Evolutionary conservation across 805 yeast species (phyloP).

Genomic region (Candida piceae): DNA sequence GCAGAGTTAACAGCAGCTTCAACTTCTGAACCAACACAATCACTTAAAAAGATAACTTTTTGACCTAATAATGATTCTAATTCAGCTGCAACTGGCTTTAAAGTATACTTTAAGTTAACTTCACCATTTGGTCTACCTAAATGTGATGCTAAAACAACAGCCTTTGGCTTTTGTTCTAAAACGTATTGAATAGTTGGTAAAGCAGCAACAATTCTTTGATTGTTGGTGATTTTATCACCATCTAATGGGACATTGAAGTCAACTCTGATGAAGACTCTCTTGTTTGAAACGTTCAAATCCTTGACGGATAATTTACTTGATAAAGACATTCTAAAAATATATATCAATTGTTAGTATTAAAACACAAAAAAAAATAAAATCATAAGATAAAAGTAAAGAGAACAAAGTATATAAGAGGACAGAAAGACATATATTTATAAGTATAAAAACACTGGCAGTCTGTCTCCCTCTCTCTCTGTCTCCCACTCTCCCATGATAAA

Average conservation of each 20-base stretch:
- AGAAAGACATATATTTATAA: neutral
- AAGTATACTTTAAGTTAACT: constrained; percentile 75
- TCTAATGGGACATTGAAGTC: constrained; percentile 95
- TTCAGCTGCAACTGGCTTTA: constrained; percentile 91
- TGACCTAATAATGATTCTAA: constrained; percentile 70
- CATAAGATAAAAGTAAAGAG: too few species aligned
- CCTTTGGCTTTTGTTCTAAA: constrained; percentile 85
- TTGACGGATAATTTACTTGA: constrained; percentile 89
- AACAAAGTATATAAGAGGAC: too few species aligned
- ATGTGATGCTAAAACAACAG: constrained; percentile 90
- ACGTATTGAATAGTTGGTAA: constrained; percentile 97
- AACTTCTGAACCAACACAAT: constrained; percentile 91
- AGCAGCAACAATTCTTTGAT: constrained; percentile 99
- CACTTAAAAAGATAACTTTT: constrained; percentile 76
- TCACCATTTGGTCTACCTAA: constrained; percentile 99
- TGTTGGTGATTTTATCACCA: constrained; percentile 95
- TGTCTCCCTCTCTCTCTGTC: too few species aligned
- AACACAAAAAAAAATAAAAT: too few species aligned
- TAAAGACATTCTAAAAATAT: constrained; percentile 64
- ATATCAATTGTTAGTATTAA: neutral
- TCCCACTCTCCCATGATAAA: too few species aligned
- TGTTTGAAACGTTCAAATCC: constrained; percentile 80
- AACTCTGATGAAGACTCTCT: constrained; percentile 98
- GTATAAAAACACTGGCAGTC: too few species aligned
- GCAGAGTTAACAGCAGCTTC: constrained; percentile 73